Evolutionary conservation across 768 basidiomycete species (phyloP), one percentile per base, ranked within the genome.

Genomic region (Tubosaeta sp.): DNA sequence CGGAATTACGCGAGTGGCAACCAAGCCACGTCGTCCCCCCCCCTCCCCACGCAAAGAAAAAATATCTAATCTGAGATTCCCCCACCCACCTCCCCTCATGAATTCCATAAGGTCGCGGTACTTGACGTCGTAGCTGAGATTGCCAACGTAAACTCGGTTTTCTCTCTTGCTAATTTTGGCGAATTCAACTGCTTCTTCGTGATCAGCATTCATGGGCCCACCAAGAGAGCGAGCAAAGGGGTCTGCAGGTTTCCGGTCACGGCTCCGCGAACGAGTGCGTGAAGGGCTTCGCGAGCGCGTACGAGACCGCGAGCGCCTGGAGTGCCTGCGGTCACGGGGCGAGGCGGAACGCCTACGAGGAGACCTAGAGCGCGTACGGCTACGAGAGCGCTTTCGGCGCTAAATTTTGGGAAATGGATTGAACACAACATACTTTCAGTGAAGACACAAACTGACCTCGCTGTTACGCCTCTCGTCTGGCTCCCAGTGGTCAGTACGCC

Each of bases 61-160:
- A 84, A 70, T 58, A 51, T 69, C 69, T 71, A 72, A 75, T 65
- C 75, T 79, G 73, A 76, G 76, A 83, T 82, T 80, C 85, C 83
- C 82, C 83, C 75, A 94, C 94, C 87, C 90, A 96, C 94, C 94
- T 93, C 91, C 90, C 87, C 90, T 82, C 93, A 96, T 95, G 70
- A 96, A 97, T 84, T 97, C 93, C 83, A 94, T 93, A 72, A 99
- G 79, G 77, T 98, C 96, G 74, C 93, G 83, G 76, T 95, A 98
- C 75, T 87, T 94, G 84, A 94, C 91, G 71, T 95, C 91, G 79
- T 97, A 99, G 69, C 90, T 92, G 73, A 99, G 83, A 71, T 99
- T 99, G 67, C 96, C 95, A 70, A 97, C 92, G 65, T 99, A 99
- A 64, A 98, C 93, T 61, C 95, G 81, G 71, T 97, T 93, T 79